phyloP scores from a whole-genome alignment of 768 basidiomycete species.

The Leucogyrophana mollusca region DNA sequence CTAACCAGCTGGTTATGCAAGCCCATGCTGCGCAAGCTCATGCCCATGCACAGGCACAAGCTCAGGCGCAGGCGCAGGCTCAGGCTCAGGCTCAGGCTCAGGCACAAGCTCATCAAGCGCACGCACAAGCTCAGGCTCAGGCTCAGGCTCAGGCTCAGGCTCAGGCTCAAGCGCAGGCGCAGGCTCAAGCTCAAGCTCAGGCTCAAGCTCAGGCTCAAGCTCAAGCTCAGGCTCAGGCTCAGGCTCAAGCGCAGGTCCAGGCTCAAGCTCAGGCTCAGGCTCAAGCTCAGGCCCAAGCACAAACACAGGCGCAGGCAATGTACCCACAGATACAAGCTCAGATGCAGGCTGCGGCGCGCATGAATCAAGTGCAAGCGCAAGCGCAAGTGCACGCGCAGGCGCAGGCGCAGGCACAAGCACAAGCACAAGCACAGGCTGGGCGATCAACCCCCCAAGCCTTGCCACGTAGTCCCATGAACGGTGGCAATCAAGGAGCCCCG shows the following conservation, averaged over 20 bases:
- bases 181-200: slow-evolving; percentile 11
- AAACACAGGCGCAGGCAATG: slow-evolving; percentile 9
- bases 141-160: slow-evolving; percentile 12
- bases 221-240: slow-evolving; percentile 1
- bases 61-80: slow-evolving; percentile 9
- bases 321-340: slow-evolving; percentile 4
- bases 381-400: slow-evolving; percentile 21
- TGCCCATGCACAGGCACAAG: slow-evolving; percentile 14
- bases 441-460: slow-evolving; percentile 6
- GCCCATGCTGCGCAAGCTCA: slow-evolving; percentile 14
- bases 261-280: slow-evolving; percentile 12
- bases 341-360: background rate
- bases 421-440: slow-evolving; percentile 15
- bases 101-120: slow-evolving; percentile 15
- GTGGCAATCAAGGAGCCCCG: slow-evolving; percentile 7
- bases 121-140: slow-evolving; percentile 15
- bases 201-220: slow-evolving; percentile 2
- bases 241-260: slow-evolving; percentile 5
- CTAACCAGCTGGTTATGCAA: slow-evolving; percentile 15
- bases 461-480: slow-evolving; percentile 18
- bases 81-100: slow-evolving; percentile 11
- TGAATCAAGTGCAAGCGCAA: slow-evolving; percentile 13
- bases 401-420: slow-evolving; percentile 19
- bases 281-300: slow-evolving; percentile 11
- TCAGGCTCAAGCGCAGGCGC: slow-evolving; percentile 15